Percentiles rank a stretch among this genome's conserved stretches.
These are phyloP conservation scores for Cryomyces minteri DNA, from an alignment of 495 filamentous ascomycete species.

Conservation along the genomic window DNA sequence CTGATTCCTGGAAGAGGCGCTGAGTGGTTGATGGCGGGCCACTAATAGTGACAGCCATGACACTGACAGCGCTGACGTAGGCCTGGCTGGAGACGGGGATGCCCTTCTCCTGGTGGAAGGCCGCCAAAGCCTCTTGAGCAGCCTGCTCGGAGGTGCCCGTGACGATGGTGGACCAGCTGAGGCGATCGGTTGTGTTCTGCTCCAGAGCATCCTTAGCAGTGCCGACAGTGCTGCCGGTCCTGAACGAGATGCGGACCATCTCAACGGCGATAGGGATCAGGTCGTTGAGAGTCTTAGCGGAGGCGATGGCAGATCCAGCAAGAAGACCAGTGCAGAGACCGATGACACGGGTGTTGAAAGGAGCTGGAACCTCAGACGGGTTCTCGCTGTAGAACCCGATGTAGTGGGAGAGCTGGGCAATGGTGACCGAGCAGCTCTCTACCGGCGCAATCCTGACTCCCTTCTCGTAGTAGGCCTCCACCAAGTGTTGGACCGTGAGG, in stretches of 20 bases:
- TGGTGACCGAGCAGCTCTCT: conserved; percentile 49
- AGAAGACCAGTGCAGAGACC: conserved; percentile 59
- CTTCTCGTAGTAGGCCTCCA: conserved; percentile 44
- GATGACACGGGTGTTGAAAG: conserved; percentile 28
- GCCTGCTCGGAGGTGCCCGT: conserved; percentile 25
- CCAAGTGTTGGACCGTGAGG: conserved; percentile 47
- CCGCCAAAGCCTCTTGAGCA: conserved; percentile 25
- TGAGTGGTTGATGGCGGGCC: conserved; percentile 51
- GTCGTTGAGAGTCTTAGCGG: conserved; percentile 44
- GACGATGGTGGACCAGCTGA: conserved; percentile 39
- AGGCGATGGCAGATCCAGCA: conserved; percentile 52
- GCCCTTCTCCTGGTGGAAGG: conserved; percentile 36
- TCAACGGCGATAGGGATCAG: conserved; percentile 51
- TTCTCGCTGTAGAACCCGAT: conserved; percentile 45
- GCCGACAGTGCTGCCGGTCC: conserved; percentile 44
- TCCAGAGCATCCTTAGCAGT: conserved; percentile 29
- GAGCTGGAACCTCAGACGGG: conserved; percentile 25
- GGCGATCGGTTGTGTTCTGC: conserved; percentile 27
- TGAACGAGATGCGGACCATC: conserved; percentile 53
- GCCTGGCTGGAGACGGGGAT: conserved; percentile 41
- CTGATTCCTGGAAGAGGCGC: conserved; percentile 32
- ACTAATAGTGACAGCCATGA: conserved; percentile 54
- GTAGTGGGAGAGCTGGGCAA: conserved; percentile 56
- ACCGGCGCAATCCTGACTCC: conserved; percentile 38
- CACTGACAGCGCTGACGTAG: conserved; percentile 58